These are phyloP conservation scores for Fraxinus ornus DNA, from an alignment of 305 asterid genomes.

Conservation along the genomic window DNA sequence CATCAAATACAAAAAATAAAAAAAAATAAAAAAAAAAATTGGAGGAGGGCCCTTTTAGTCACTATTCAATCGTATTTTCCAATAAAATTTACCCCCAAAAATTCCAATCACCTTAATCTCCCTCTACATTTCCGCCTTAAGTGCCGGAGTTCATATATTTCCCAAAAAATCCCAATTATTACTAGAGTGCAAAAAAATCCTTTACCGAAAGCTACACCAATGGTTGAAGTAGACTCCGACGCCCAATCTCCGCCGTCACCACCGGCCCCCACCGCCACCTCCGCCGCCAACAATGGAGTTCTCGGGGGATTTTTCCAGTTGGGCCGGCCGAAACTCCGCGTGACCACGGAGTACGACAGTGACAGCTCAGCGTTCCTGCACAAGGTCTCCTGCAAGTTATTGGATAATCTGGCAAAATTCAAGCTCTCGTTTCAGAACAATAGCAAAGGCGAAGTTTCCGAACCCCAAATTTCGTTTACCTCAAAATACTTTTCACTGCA, in stretches of 20 bases:
- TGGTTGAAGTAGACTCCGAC: conserved; percentile 37
- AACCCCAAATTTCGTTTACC: conserved; percentile 65
- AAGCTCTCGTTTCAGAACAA: conserved; percentile 70
- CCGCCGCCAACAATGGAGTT: neutral
- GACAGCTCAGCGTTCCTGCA: conserved; percentile 68
- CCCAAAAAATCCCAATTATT: neutral
- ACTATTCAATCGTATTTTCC: no score
- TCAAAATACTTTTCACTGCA: conserved; percentile 63
- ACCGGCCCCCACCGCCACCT: conserved; percentile 21
- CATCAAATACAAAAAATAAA: no score
- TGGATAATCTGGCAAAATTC: conserved; percentile 67
- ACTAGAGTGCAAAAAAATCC: neutral
- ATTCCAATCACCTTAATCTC: neutral
- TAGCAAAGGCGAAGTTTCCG: conserved; percentile 68
- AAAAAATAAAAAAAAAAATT: no score
- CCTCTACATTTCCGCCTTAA: neutral
- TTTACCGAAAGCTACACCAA: conserved; percentile 1
- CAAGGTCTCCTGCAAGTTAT: conserved; percentile 68
- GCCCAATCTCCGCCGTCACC: conserved; percentile 16
- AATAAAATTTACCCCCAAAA: neutral
- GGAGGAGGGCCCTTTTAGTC: no score
- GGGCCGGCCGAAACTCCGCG: conserved; percentile 69
- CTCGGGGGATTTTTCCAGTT: conserved; percentile 25
- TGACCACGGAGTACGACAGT: conserved; percentile 87
- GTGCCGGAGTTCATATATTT: neutral